Base-by-base conservation (phyloP, 257 asterid genomes). In the Plectranthus barbatus region DNA sequence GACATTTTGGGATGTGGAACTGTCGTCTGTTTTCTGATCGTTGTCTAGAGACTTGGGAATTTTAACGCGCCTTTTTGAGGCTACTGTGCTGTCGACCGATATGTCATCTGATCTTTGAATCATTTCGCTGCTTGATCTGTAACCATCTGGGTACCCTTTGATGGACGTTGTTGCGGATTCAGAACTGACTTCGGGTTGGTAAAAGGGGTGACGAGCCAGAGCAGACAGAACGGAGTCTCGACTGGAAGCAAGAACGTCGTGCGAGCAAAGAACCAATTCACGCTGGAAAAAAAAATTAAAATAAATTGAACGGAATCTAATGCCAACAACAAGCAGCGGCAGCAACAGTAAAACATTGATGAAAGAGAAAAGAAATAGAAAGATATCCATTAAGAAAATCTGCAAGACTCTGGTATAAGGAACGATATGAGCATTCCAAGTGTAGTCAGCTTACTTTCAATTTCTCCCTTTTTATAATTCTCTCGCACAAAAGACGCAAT, bases 141-240 rank as follows among this genome's bases (percentile, higher is more conserved):
- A 81, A 57, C 80, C 81, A 56, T 81, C 92, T 0, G 95, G 80
- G 69, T 77, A 80, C 59, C 88, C 94, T 77, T 79, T 84, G 17
- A 86, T 71, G 59, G 99, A 89, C 24, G 97, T 93, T 11, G 99
- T 93, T 42, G 94, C 99, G 51, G 99, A 93, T 65, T 85, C 99
- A 8, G 99, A 93, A 76, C 97, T 93, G 42, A 80, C 81, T 76
- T 83, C 96, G 37, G 91, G 86, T 71, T 83, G 96, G 76, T 83
- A 84, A 52, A 82, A 74, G 45, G 95, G 88, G 69, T 79, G 96
- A 40, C 94, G 95, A 65, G 91, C 81, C 69, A 85, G 70, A 55
- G 89, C 81, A 61, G 94, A 78, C 47, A 87, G 80, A 70, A 87
- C 87, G 23, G 78, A 71, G 54, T 93, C 96, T 74, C 92, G 84